phyloP scores from a whole-genome alignment of 805 yeast species.

The Hanseniaspora clermontiae region DNA sequence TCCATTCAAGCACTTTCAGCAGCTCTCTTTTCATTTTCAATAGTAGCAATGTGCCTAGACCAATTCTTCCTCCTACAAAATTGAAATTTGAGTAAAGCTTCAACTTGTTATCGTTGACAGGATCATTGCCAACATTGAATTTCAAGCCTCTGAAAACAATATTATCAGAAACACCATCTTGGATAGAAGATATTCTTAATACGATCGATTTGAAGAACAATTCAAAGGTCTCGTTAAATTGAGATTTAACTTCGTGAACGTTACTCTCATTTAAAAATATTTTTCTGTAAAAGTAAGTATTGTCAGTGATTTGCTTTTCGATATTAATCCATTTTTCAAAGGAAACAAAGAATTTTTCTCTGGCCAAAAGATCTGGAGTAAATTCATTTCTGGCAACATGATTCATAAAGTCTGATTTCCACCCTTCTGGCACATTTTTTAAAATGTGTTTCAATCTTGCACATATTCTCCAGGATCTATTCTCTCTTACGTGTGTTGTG shows the following conservation, averaged over 20 bases:
- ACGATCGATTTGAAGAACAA: constrained; percentile 2
- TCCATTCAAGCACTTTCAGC: not conserved
- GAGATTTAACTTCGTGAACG: not conserved
- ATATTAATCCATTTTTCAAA: constrained; percentile 81
- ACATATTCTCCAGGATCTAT: constrained; percentile 78
- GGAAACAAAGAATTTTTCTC: constrained; percentile 40
- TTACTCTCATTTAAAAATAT: constrained; percentile 31
- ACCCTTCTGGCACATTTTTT: constrained; percentile 41
- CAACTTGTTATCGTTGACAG: not conserved
- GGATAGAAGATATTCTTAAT: constrained; percentile 8
- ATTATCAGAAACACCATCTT: constrained; percentile 12
- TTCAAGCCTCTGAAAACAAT: constrained; percentile 6
- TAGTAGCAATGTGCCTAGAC: not conserved
- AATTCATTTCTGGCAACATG: constrained; percentile 28
- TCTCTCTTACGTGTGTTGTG: constrained; percentile 59
- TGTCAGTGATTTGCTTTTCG: constrained; percentile 63
- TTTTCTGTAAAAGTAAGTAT: constrained; percentile 41
- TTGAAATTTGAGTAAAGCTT: not conserved
- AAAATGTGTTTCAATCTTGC: constrained; percentile 67
- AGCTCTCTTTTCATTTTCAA: not conserved
- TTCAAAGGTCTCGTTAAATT: not conserved
- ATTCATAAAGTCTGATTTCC: constrained; percentile 31
- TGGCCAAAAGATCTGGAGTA: constrained; percentile 41
- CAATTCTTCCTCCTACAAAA: not conserved
- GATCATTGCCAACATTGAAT: not conserved